These are phyloP conservation scores for Schizophyllum amplum DNA, from an alignment of 1,284 basidiomycete species.

Conservation along the genomic window DNA sequence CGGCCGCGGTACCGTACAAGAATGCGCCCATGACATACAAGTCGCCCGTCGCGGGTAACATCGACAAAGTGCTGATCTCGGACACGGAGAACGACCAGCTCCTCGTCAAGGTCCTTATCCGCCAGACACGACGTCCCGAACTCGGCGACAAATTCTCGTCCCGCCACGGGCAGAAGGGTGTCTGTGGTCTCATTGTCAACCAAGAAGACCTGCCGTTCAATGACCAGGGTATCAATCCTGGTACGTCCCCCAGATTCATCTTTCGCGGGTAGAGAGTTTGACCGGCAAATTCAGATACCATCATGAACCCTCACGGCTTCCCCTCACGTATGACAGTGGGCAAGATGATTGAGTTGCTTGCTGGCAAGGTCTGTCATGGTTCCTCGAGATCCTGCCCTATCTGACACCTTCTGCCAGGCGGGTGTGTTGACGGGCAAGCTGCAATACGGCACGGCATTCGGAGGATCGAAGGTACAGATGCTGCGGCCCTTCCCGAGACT, in stretches of 20 bases:
- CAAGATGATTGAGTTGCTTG: conserved; percentile 98
- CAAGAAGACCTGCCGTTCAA: conserved; percentile 99
- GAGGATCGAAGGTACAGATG: conserved; percentile 78
- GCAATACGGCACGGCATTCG: conserved; percentile 95
- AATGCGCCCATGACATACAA: conserved; percentile 90
- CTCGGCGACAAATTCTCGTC: conserved; percentile 99
- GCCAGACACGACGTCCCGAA: conserved; percentile 95
- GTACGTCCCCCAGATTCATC: conserved; percentile 26
- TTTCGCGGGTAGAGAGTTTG: conserved; percentile 7
- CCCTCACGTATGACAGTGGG: conserved; percentile 99
- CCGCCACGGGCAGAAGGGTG: conserved; percentile 97
- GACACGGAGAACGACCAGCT: conserved; percentile 95
- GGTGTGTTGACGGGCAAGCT: conserved; percentile 85
- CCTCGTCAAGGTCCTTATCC: conserved; percentile 97
- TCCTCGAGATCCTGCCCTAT: conserved; percentile 3
- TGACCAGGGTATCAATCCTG: conserved; percentile 90
- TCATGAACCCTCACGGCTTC: conserved; percentile 99
- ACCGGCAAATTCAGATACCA: conserved; percentile 63
- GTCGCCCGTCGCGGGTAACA: conserved; percentile 85
- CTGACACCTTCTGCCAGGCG: conserved; percentile 39
- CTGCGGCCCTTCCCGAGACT: conserved; percentile 1
- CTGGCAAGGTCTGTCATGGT: conserved; percentile 70
- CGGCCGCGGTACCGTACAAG: conserved; percentile 77
- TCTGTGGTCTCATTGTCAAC: conserved; percentile 96
- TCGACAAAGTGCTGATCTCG: conserved; percentile 97